Base-by-base conservation (phyloP, 2,329 filamentous ascomycete genomes). In the Ambrosiella xylebori region DNA sequence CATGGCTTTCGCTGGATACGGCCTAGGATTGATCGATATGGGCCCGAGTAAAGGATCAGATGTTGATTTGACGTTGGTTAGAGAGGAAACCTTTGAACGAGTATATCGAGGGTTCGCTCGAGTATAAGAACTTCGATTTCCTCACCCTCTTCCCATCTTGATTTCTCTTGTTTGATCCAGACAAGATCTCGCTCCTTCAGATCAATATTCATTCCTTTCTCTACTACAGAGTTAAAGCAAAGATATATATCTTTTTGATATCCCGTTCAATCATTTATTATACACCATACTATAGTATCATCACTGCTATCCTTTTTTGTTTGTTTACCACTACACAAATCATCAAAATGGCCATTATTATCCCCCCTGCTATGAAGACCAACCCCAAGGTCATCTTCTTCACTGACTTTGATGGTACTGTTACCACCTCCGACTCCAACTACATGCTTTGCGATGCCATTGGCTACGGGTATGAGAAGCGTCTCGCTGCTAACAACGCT, bases 381-480 rank as follows among this genome's bases (percentile, higher is more conserved):
- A 82, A 85, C 68, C 90, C 90, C 56, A 86, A 88, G 72, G 86
- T 88, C 75, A 90, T 98, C 75, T 96, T 98, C 79, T 97, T 97
- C 76, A 95, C 90, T 64, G 93, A 98, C 73, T 97, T 97, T 68
- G 93, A 98, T 71, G 93, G 93, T 66, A 97, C 90, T 57, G 91
- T 96, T 68, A 96, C 91, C 54, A 77, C 76, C 58, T 74, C 78
- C 65, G 81, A 84, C 71, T 79, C 75, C 68, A 84, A 83, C 68
- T 79, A 81, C 71, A 79, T 71, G 70, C 74, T 91, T 81, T 96
- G 90, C 59, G 93, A 97, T 74, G 93, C 87, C 71, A 78, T 96
- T 61, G 93, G 93, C 62, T 95, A 84, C 68, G 93, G 93, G 55
- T 67, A 71, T 36, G 81, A 79, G 62, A 79, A 81, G 64, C 88